A percentile compares a stretch with the other conserved stretches of the same genome.
phyloP scores from a whole-genome alignment of 1,284 basidiomycete genomes.

The Sanghuangporus sanghuang region DNA sequence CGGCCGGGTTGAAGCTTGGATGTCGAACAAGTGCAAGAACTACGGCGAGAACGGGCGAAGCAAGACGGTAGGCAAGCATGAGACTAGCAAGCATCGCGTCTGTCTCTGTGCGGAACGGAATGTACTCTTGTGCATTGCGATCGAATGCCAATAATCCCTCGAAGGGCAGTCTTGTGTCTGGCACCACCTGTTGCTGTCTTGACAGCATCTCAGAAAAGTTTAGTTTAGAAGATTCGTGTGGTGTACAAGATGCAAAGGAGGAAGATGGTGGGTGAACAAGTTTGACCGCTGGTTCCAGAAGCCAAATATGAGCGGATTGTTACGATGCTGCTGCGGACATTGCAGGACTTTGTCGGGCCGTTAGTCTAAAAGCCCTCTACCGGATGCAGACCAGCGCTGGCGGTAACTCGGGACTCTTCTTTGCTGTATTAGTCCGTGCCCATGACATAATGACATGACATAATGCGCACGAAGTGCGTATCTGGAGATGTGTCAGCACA shows the following conservation, averaged over 20 bases:
- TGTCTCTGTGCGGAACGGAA: conserved; percentile 14
- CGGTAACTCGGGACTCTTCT: neutral
- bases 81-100: conserved; percentile 19
- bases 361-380: too few relatives aligned
- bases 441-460: neutral
- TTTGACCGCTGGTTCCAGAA: neutral
- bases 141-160: conserved; percentile 13
- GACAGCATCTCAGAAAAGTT: neutral
- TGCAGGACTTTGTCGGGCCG: neutral
- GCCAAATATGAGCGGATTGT: neutral
- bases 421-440: neutral
- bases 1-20: conserved; percentile 15
- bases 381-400: too few relatives aligned
- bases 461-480: neutral
- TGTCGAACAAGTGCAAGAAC: conserved; percentile 17
- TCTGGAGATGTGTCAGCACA: neutral
- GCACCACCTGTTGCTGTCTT: neutral
- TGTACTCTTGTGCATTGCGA: conserved; percentile 14
- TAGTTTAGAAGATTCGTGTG: neutral
- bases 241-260: neutral
- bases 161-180: conserved; percentile 16
- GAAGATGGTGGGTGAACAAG: too few relatives aligned
- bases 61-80: conserved; percentile 17
- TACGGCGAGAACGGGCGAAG: conserved; percentile 15
- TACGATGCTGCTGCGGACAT: neutral